These are phyloP conservation scores for Eimeria falciformis DNA, from an alignment of 169 alveolate genomes.

Conservation along the genomic window DNA sequence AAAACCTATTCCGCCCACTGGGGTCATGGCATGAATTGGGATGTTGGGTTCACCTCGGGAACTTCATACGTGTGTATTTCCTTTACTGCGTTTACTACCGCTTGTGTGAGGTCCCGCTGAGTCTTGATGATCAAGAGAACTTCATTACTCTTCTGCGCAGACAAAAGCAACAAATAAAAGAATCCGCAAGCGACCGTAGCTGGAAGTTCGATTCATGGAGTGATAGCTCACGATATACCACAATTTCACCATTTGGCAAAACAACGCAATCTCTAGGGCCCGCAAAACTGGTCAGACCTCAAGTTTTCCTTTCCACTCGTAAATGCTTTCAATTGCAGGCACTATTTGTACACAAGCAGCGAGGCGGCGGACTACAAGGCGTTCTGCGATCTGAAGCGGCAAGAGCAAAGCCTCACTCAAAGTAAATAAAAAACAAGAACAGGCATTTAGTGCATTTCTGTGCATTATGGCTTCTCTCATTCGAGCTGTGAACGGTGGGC, in stretches of 20 bases:
- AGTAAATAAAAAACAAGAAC: too few relatives aligned
- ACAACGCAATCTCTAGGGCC: too few relatives aligned
- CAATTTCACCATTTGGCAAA: too few relatives aligned
- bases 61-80: slow-evolving; percentile 74
- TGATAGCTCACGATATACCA: too few relatives aligned
- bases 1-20: too few relatives aligned
- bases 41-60: slow-evolving; percentile 72
- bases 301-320: slow-evolving; percentile 75
- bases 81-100: slow-evolving; percentile 55
- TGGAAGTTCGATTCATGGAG: too few relatives aligned
- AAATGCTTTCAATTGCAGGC: slow-evolving; percentile 73
- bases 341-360: slow-evolving; percentile 79
- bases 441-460: too few relatives aligned
- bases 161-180: neutral
- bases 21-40: neutral
- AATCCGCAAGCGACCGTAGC: too few relatives aligned
- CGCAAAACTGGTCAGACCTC: slow-evolving; percentile 38
- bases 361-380: slow-evolving; percentile 50
- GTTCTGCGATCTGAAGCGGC: slow-evolving; percentile 68
- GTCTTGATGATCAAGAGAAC: slow-evolving; percentile 74
- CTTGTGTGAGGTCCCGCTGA: slow-evolving; percentile 28
- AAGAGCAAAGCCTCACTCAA: too few relatives aligned
- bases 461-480: too few relatives aligned
- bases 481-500: too few relatives aligned
- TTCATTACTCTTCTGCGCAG: slow-evolving; percentile 66